These are phyloP conservation scores for Cystobasidium sp. DNA, from an alignment of 1,284 basidiomycete genomes.

Conservation along the genomic window DNA sequence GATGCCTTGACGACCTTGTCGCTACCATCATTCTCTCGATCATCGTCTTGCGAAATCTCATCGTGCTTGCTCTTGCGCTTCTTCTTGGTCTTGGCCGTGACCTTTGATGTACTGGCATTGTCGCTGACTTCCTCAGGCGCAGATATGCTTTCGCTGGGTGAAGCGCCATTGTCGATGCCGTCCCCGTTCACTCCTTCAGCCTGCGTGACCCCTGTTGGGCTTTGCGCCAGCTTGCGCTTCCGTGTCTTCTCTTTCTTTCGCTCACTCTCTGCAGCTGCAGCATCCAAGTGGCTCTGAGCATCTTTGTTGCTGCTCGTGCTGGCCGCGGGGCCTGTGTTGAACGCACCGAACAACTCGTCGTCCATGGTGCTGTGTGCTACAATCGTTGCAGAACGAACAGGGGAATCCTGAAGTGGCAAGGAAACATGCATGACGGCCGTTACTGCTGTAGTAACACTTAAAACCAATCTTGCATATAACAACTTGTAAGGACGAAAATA, in stretches of 20 bases:
- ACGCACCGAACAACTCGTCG: slow-evolving; percentile 41
- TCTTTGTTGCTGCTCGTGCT: slow-evolving; percentile 14
- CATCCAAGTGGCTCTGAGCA: slow-evolving; percentile 3
- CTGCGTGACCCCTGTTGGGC: not conserved
- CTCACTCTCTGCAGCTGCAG: slow-evolving; percentile 6
- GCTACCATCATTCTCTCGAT: slow-evolving; percentile 7
- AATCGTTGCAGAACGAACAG: not conserved
- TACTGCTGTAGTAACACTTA: not conserved
- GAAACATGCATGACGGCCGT: not conserved
- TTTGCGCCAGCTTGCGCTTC: slow-evolving; percentile 31
- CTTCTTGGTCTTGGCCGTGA: not conserved
- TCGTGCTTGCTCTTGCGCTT: slow-evolving; percentile 26
- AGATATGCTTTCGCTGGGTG: not conserved
- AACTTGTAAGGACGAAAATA: not conserved
- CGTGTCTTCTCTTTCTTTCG: slow-evolving; percentile 21
- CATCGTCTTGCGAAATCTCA: slow-evolving; percentile 19
- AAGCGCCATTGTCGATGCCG: not conserved
- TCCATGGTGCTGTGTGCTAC: slow-evolving; percentile 1
- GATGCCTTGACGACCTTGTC: not conserved
- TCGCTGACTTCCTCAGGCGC: not conserved
- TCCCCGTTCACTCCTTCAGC: not conserved
- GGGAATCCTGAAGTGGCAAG: slow-evolving; percentile 10
- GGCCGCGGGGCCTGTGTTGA: slow-evolving; percentile 17
- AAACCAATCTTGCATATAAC: not conserved
- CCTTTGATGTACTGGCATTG: not conserved